These are phyloP conservation scores for Talaromyces thailandensis DNA, from an alignment of 495 filamentous ascomycete species.

Conservation along the genomic window DNA sequence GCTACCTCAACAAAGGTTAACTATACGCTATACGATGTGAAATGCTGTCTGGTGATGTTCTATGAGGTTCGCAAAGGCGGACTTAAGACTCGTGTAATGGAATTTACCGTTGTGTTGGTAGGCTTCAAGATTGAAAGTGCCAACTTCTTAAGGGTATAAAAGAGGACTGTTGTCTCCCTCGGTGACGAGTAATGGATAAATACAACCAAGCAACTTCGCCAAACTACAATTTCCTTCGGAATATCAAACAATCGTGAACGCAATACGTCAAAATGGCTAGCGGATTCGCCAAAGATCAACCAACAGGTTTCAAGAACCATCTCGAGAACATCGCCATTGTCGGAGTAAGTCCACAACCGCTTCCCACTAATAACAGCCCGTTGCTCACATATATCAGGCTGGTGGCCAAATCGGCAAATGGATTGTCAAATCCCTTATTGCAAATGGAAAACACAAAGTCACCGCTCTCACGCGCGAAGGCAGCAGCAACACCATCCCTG, in stretches of 20 bases:
- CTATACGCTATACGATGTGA: not conserved
- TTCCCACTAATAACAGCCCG: not conserved
- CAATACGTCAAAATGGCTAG: not conserved
- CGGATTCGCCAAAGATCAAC: constrained; percentile 24
- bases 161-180: not conserved
- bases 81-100: not conserved
- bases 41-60: not conserved
- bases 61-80: not conserved
- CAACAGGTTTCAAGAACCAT: constrained; percentile 29
- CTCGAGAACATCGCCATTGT: constrained; percentile 41
- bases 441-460: constrained; percentile 40
- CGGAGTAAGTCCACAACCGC: constrained; percentile 27
- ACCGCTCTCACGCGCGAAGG: constrained; percentile 42
- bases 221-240: not conserved
- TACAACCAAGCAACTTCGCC: not conserved
- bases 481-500: constrained; percentile 29
- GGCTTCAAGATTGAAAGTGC: not conserved
- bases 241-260: not conserved
- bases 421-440: constrained; percentile 41
- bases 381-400: constrained; percentile 16
- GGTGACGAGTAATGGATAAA: not conserved
- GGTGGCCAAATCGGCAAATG: constrained; percentile 47
- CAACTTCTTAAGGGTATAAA: not conserved
- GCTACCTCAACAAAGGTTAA: not conserved
- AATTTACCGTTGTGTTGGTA: not conserved